Base-by-base conservation (phyloP, 228 moss, liverwort and hornwort species). In the Sphagnum magellanicum region DNA sequence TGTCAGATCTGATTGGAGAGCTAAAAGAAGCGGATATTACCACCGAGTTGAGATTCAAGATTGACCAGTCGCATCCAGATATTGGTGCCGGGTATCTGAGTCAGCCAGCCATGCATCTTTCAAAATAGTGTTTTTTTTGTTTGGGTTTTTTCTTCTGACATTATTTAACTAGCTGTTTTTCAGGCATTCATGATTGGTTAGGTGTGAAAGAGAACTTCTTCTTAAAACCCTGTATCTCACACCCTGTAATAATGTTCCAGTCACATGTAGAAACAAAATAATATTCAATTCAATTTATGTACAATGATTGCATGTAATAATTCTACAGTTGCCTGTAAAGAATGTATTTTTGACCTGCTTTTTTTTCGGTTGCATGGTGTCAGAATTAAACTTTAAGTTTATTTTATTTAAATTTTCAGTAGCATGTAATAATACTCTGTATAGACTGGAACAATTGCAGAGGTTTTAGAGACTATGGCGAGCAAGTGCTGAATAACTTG, bases 21-120 rank as follows among this genome's bases (percentile, higher is more conserved):
- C 85, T 96, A 52, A 82, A 89, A 77, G 96, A 96, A 81, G 93
- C 93, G 61, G 89, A 86, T 13, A 67, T 91, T 77, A 83, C 85
- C 51, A 82, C 91, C 5, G 96, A 96, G 79, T 73, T 96, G 72
- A 88, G 96, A 76, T 93, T 96, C 71, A 96, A 93, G 70, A 96
- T 96, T 69, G 79, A 92, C 73, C 96, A 93, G 72, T 76, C 79
- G 49, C 92, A 96, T 74, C 74, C 87, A 63, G 96, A 93, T 81
- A 83, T 96, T 48, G 90, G 92, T 73, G 77, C 76, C 69, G 90
- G 81, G 95, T 95, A 88, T 50, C 48, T 9, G 51, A 50, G 6
- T 50, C 32, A 32, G 3, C 32, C 32, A 32, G 32, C 32, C 32
- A 32, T 32, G 3, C 32, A 32, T 32, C 32, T 32, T 2, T 32